Base-by-base conservation (phyloP, 352 stramenopile genomes). In the Aphanomyces stellatus region DNA sequence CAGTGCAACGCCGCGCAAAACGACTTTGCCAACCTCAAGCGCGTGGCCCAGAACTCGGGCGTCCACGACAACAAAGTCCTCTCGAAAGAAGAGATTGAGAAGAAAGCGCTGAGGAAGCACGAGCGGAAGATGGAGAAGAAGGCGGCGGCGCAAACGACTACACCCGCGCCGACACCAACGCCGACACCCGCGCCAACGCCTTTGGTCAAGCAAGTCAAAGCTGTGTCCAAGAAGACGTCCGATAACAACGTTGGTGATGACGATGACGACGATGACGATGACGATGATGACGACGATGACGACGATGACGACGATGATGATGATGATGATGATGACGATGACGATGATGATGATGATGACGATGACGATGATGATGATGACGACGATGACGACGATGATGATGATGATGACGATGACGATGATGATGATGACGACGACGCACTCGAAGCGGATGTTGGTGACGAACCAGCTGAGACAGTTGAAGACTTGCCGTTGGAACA, bases 261-360 rank as follows among this genome's bases (percentile, higher is more conserved):
- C n/a, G 37, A 46, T 66, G 71, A 51, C 77, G 27, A 69, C 88
- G 35, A 13, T 22, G n/a, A 62, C 31, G 53, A 62, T 24, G 53
- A 61, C 8, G 24, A 33, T 33, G 53, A 61, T 43, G 53, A 22
- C 3, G 25, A 30, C 31, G 37, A 40, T 31, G 79, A 82, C 31
- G 76, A 65, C 48, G 81, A 81, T 4, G 46, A 88, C 4, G 82
- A 94, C 60, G 62, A 46, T 19, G 37, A 46, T n/a, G n/a, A n/a
- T n/a, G n/a, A n/a, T n/a, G n/a, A n/a, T n/a, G n/a, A n/a, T n/a
- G n/a, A n/a, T n/a, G n/a, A n/a, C n/a, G n/a, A n/a, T n/a, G n/a
- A n/a, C n/a, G n/a, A n/a, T n/a, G n/a, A n/a, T n/a, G n/a, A n/a
- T n/a, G n/a, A n/a, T n/a, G n/a, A n/a, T n/a, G n/a, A n/a, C n/a